A percentile compares a stretch with the other conserved stretches of the same genome.
These are phyloP conservation scores for Candida bentonensis DNA, from an alignment of 805 yeast species.

Conservation along the genomic window DNA sequence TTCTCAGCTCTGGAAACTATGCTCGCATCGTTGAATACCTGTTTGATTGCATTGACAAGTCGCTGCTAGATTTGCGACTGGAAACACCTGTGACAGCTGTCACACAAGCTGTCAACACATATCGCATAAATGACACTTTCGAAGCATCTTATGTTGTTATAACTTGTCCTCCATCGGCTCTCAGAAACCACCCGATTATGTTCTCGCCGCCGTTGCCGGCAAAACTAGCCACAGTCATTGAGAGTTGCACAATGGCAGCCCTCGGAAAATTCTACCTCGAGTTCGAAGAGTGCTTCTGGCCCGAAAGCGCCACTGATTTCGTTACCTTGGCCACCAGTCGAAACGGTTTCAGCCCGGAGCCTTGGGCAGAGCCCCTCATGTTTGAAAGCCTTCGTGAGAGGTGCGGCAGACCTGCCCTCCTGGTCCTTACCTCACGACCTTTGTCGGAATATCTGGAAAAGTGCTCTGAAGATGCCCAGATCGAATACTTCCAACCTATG, in stretches of 20 bases:
- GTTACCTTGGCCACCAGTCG: constrained; percentile 26
- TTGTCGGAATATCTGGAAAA: constrained; percentile 45
- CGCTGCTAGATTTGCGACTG: constrained; percentile 23
- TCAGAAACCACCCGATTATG: constrained; percentile 27
- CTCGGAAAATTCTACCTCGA: constrained; percentile 64
- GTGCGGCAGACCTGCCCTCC: constrained; percentile 37
- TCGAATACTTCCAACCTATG: constrained; percentile 46
- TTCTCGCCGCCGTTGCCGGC: constrained; percentile 47
- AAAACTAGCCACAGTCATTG: constrained; percentile 25
- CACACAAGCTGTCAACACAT: constrained; percentile 17
- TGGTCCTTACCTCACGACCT: constrained; percentile 60
- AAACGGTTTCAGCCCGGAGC: constrained; percentile 15
- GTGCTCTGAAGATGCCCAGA: constrained; percentile 34
- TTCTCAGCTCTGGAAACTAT: neutral
- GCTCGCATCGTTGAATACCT: constrained; percentile 11
- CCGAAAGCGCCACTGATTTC: constrained; percentile 30
- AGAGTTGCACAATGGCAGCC: constrained; percentile 44
- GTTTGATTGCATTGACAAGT: constrained; percentile 23
- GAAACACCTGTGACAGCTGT: constrained; percentile 31
- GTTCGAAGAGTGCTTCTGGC: constrained; percentile 52
- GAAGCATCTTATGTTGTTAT: constrained; percentile 47
- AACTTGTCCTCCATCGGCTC: constrained; percentile 64
- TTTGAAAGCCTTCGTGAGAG: constrained; percentile 45
- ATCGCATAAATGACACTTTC: constrained; percentile 20
- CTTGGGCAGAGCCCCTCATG: constrained; percentile 47